Evolutionary conservation across 768 basidiomycete species (phyloP), one percentile per base, ranked within the genome.

Genomic region (Russula sp.): DNA sequence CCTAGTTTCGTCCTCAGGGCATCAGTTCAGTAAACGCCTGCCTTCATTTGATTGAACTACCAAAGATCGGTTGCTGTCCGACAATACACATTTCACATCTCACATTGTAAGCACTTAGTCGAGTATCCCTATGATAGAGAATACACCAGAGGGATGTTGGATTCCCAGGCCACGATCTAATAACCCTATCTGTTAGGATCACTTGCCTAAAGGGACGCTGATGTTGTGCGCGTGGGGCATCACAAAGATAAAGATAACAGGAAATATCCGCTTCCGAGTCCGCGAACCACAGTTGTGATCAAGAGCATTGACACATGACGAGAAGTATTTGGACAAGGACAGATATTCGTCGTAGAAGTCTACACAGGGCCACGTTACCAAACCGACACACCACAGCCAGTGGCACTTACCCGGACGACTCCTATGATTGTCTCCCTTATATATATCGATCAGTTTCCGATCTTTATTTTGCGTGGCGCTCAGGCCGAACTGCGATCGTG

Each of bases 231-330:
- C 10, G 34, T 47, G 37, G 20, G 32, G 47, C 16, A 42, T 49
- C 47, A 54, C 52, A 59, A 31, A 55, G 63, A 59, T 64, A 60
- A 56, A 27, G 27, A 27, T 11, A 37, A 37, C 58, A 51, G 39
- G 58, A 59, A 44, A 50, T 64, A 35, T 64, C 58, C 63, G 53
- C 54, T 60, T 64, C 63, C 54, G 58, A 50, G 53, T 49, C 32
- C 22, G 44, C 22, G 57, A 63, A 37, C 44, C 20, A 35, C 22
- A 49, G 45, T 32, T 44, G 34, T 27, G 51, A 35, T 18, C 57
- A 27, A 16, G 22, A 22, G 27, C 44, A 3, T 37, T 32, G 53
- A 50, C 63, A 64, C 63, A 64, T 64, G 63, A 64, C 63, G 44
- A 27, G 45, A 40, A 47, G 34, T 16, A 50, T 51, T 59, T 22